Conservation (phyloP, 768 basidiomycete species). For the Lactifluus echinatus region DNA sequence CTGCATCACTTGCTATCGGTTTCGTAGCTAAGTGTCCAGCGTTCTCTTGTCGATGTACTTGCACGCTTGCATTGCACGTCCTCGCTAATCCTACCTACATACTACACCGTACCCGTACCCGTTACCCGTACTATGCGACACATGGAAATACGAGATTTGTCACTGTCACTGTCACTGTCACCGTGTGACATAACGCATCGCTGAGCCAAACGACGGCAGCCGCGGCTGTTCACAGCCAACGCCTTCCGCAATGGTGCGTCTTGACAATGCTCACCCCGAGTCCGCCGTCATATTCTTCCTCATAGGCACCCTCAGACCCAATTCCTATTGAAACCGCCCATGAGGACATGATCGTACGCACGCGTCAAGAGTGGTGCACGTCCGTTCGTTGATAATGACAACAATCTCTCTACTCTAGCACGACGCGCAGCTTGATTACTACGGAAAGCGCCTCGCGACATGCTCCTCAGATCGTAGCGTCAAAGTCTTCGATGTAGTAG, state of each 20-base stretch:
- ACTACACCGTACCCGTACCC: conserved; percentile 6
- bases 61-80: conserved; percentile 6
- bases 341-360: conserved; percentile 97
- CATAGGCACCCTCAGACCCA: conserved; percentile 41
- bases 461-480: conserved; percentile 95
- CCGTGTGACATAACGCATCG: conserved; percentile 2
- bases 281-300: neutral
- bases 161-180: neutral
- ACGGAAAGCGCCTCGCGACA: conserved; percentile 92
- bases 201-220: too few relatives aligned
- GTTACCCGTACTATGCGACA: conserved; percentile 19
- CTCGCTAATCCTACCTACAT: conserved; percentile 2
- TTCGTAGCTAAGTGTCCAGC: conserved; percentile 11
- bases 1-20: conserved; percentile 9
- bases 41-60: conserved; percentile 1
- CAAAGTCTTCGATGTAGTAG: conserved; percentile 89
- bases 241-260: conserved; percentile 6
- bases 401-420: conserved; percentile 46
- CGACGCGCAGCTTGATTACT: conserved; percentile 97
- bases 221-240: too few relatives aligned
- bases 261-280: neutral
- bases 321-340: conserved; percentile 91
- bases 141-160: conserved; percentile 24
- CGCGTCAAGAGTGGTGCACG: conserved; percentile 27
- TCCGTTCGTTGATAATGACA: neutral